A percentile compares a stretch with the other conserved stretches of the same genome.
phyloP scores from a whole-genome alignment of 2,329 filamentous ascomycete species.

The Knufia petricola region DNA sequence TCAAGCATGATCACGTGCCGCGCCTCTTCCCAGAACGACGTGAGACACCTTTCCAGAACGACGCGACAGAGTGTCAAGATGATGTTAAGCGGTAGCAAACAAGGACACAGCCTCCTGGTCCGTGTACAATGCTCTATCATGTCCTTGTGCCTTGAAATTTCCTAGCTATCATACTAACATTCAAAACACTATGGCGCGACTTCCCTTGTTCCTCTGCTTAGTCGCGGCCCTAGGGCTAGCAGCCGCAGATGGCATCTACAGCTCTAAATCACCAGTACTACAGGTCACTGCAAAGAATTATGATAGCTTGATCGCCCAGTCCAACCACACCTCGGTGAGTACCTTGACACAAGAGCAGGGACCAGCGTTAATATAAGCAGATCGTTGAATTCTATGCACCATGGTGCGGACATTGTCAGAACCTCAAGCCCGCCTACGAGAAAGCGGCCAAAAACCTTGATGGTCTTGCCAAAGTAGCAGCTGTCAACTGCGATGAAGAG shows the following conservation, averaged over 20 bases:
- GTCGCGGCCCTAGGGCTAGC: conserved; percentile 49
- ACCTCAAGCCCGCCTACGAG: conserved; percentile 89
- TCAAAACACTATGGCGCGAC: conserved; percentile 3
- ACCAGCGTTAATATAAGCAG: conserved; percentile 25
- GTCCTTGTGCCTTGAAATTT: not conserved
- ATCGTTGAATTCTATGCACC: conserved; percentile 77
- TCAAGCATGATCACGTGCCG: not conserved
- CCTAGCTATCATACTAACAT: not conserved
- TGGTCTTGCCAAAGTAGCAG: conserved; percentile 89
- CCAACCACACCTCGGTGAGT: conserved; percentile 82
- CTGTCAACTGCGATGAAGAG: conserved; percentile 91
- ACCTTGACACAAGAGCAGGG: conserved; percentile 5
- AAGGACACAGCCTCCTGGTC: not conserved
- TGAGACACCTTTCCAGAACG: not conserved
- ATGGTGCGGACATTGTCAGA: conserved; percentile 96
- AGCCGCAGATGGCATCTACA: conserved; percentile 65
- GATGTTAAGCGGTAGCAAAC: not conserved
- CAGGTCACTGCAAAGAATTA: conserved; percentile 73
- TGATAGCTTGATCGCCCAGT: conserved; percentile 71
- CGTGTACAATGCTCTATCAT: not conserved
- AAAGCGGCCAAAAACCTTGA: conserved; percentile 81
- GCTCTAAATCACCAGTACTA: conserved; percentile 76
- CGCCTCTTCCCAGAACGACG: not conserved
- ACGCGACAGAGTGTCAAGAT: conserved; percentile 3
- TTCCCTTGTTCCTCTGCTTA: conserved; percentile 36